Evolutionary conservation across 2,329 filamentous ascomycete species (phyloP).

Genomic region (Davidsoniella eucalypti): DNA sequence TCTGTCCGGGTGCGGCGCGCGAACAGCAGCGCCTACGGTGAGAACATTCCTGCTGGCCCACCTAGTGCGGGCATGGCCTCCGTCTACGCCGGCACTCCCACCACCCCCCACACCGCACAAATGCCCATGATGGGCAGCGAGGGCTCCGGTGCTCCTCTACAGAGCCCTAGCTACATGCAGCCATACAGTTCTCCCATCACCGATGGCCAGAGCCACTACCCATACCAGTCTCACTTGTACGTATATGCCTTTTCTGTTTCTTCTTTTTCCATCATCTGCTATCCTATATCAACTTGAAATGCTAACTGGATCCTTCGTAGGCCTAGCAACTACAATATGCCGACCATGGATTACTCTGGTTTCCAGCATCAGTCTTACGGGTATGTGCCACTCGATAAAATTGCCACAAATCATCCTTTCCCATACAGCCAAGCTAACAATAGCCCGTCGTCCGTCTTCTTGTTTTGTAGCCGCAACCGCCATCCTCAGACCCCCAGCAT

Average conservation of each 20-base stretch:
- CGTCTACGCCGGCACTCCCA: conserved; percentile 10
- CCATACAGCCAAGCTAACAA: no score
- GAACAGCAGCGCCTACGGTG: conserved; percentile 30
- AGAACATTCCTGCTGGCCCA: conserved; percentile 26
- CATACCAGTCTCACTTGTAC: conserved; percentile 12
- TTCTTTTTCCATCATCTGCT: conserved; percentile 16
- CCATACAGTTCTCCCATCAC: conserved; percentile 33
- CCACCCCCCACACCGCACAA: conserved; percentile 29
- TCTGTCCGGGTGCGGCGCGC: conserved; percentile 33
- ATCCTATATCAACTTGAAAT: not conserved
- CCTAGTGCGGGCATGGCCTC: conserved; percentile 17
- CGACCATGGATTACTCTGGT: conserved; percentile 14
- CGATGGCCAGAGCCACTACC: conserved; percentile 22
- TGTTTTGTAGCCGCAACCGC: conserved; percentile 14
- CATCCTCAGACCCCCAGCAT: conserved; percentile 5
- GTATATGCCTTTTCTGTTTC: conserved; percentile 3
- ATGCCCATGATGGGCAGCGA: conserved; percentile 34
- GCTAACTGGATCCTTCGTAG: not conserved
- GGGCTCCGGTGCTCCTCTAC: conserved; percentile 26
- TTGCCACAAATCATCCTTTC: no score
- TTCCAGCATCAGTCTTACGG: conserved; percentile 9
- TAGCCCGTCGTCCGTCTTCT: no score
- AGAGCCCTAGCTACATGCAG: conserved; percentile 28
- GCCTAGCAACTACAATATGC: conserved; percentile 8
- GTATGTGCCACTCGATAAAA: no score